Evolutionary conservation across 1,284 basidiomycete genomes (phyloP), one percentile per base, ranked within the genome.

Genomic region (Rhodotorula glutinis): DNA sequence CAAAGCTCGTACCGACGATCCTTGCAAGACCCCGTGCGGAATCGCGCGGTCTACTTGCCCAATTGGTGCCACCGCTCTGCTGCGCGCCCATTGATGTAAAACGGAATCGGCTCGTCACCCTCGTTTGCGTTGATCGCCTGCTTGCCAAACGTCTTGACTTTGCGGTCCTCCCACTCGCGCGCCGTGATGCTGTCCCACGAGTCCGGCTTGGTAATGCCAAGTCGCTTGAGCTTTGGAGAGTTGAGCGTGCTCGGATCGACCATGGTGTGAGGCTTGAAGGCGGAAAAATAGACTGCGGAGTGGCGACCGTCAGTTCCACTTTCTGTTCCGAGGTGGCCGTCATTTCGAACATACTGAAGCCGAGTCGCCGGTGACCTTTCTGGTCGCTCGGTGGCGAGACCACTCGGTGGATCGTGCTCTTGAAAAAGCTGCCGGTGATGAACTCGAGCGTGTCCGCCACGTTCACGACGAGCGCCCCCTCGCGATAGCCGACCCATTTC

Each of bases 351-450:
- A 5, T n/a, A 57, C 62, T 79, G 25, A 78, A 66, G 38, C 78
- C 78, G 9, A 79, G 67, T 4, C 78, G 72, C 9, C 74, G 71
- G 62, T 76, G 76, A 54, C 77, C 75, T 1, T 75, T 72, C 60
- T 79, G 78, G 60, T 79, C 78, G 33, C 69, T 65, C 1, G 78
- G 78, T 0, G 78, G 78, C 0, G 75, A 74, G 13, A 79, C 76
- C 8, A 79, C 78, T 7, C 78, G 72, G 71, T 79, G 78, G 44
- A 79, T 79, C 16, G 78, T 78, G 49, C 69, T 73, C 62, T 67
- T 67, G 51, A 51, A 47, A 23, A 33, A 60, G 2, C 47, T 33
- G 40, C 66, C 66, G 4, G 62, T 53, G 23, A 67, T 46, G 57
- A 67, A 67, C 54, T 66, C 62, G 41, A 67, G 33, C 2, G 52